Evolutionary conservation across 2,329 filamentous ascomycete species (phyloP).

Genomic region (Diaporthe sp.): DNA sequence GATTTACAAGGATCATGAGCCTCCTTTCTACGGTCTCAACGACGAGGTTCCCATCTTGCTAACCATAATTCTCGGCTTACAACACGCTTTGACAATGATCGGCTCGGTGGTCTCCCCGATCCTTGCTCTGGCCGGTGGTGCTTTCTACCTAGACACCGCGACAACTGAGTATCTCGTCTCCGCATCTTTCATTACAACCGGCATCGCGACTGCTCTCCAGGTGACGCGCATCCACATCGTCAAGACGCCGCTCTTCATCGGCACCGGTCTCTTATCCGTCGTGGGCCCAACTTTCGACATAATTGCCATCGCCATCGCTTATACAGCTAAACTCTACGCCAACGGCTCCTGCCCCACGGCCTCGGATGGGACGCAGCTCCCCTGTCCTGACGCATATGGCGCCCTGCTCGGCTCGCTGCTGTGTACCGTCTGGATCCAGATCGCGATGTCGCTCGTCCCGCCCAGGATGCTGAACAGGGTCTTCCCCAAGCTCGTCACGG

Average conservation of each 20-base stretch:
- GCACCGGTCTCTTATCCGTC: constrained; percentile 76
- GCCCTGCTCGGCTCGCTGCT: constrained; percentile 69
- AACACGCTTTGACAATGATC: constrained; percentile 78
- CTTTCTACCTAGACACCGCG: constrained; percentile 68
- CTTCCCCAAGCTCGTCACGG: constrained; percentile 78
- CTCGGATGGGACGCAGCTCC: constrained; percentile 66
- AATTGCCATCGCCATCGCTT: constrained; percentile 73
- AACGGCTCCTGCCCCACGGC: constrained; percentile 73
- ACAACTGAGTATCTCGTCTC: constrained; percentile 76
- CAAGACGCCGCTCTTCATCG: constrained; percentile 72
- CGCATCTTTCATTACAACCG: constrained; percentile 76
- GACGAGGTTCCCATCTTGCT: constrained; percentile 77
- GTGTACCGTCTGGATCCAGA: constrained; percentile 67
- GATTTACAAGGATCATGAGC: constrained; percentile 58
- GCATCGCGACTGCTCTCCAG: constrained; percentile 74
- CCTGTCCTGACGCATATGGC: constrained; percentile 76
- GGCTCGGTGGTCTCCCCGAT: constrained; percentile 69
- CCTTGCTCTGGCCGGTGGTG: constrained; percentile 70
- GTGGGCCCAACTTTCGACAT: constrained; percentile 78
- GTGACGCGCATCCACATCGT: constrained; percentile 75
- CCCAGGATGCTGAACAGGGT: constrained; percentile 70
- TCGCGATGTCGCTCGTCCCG: constrained; percentile 74
- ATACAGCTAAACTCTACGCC: constrained; percentile 72
- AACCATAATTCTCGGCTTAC: constrained; percentile 75
- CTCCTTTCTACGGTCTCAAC: constrained; percentile 78